These are phyloP conservation scores for Heteromeles arbutifolia DNA, from an alignment of 306 rosid species.

Conservation along the genomic window DNA sequence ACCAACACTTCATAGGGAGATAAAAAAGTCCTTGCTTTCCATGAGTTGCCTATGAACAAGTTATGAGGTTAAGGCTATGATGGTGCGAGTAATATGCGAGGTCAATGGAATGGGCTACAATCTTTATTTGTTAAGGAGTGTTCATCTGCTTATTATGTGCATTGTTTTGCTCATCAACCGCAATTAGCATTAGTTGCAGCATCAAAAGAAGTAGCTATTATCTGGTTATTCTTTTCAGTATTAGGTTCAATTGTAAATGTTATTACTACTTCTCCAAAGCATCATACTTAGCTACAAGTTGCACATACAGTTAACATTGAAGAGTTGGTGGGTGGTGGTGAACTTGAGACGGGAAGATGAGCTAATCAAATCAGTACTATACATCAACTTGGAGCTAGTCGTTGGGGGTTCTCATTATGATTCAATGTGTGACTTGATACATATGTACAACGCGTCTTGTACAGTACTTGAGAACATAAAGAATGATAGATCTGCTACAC, in stretches of 20 bases:
- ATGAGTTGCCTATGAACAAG: no score
- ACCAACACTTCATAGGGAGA: not conserved
- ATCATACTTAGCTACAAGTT: not conserved
- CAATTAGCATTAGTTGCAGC: not conserved
- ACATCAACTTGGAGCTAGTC: no score
- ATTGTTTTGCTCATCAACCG: not conserved
- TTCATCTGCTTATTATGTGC: not conserved
- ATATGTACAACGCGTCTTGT: no score
- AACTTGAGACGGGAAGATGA: not conserved
- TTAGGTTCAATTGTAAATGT: not conserved
- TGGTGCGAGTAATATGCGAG: not conserved
- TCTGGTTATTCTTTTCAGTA: not conserved
- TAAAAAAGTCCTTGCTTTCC: not conserved
- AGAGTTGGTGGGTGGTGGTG: not conserved
- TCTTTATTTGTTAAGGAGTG: not conserved
- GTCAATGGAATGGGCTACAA: not conserved
- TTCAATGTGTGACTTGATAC: no score
- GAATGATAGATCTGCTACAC: no score
- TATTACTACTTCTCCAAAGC: not conserved
- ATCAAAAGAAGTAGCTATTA: not conserved
- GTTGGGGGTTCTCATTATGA: no score
- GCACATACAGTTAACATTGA: not conserved
- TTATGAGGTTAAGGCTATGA: not conserved
- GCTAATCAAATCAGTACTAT: not conserved
- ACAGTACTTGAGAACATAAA: no score